Base-by-base conservation (phyloP, 345 rosid genomes). In the Citrus unshiu region DNA sequence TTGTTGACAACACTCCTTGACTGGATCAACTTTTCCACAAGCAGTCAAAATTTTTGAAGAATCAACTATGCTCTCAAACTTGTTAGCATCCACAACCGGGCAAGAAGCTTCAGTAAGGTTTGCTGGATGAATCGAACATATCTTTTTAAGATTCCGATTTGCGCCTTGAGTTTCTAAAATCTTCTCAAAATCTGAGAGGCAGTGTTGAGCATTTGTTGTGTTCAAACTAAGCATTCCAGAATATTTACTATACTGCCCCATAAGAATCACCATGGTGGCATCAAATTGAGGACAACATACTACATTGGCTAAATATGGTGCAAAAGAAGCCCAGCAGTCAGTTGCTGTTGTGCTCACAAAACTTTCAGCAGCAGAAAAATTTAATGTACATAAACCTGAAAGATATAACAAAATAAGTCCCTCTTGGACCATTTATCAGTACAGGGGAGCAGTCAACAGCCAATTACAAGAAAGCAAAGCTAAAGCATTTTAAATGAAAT, bases 251-350 rank as follows among this genome's bases (percentile, higher is more conserved):
- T 84, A 83, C 80, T 85, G 89, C 64, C 91, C 92, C 70, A 88
- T 78, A 69, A 89, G 90, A 83, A 89, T 86, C 27, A 79, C 76
- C 64, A 88, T 81, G 63, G 86, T 81, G 75, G 92, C 92, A 77
- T 86, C 86, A 66, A 89, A 79, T 82, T 89, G 92, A 43, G 92
- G 92, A 72, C 92, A 89, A 76, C 92, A 89, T 77, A 88, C 88
- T 76, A 88, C 90, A 82, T 89, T 89, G 30, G 92, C 89, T 65
- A 85, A 73, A 79, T 86, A 79, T 19, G 90, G 89, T 7, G 92
- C 92, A 79, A 88, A 86, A 62, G 87, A 70, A 40, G 70, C 81
- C 83, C 78, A 88, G 76, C 91, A 89, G 80, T 89, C 89, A n/a
- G 84, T 86, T 51, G 91, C 84, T 61, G 92, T 86, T 40, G 32